These are phyloP conservation scores for Capsella rubella DNA, from an alignment of 441 rosid genomes.

Conservation along the genomic window DNA sequence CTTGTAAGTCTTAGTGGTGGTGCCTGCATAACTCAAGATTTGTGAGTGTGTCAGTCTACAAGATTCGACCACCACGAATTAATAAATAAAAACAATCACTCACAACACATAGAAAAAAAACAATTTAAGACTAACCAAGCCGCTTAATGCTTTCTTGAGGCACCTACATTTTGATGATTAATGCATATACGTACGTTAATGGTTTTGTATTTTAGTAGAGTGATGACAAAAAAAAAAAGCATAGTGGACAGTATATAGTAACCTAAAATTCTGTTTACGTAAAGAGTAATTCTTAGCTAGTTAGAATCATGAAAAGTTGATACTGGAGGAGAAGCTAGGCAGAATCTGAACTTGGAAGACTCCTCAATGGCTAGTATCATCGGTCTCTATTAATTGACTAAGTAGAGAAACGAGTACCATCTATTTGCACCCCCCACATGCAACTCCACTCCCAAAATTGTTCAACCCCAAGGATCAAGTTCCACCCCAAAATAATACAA, in stretches of 20 bases:
- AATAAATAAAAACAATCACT: neutral
- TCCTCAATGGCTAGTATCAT: conserved; percentile 21
- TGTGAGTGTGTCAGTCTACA: conserved; percentile 35
- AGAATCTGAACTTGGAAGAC: conserved; percentile 9
- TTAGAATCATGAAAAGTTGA: conserved; percentile 20
- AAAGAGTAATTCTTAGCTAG: neutral
- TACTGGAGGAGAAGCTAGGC: neutral
- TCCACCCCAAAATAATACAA: neutral
- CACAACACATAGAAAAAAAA: neutral
- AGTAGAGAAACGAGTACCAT: conserved; percentile 17
- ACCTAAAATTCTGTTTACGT: neutral
- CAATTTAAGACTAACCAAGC: neutral
- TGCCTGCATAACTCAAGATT: conserved; percentile 30
- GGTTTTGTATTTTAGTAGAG: conserved; percentile 1
- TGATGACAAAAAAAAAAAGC: neutral
- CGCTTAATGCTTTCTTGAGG: conserved; percentile 19
- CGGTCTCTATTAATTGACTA: conserved; percentile 32
- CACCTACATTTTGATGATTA: neutral
- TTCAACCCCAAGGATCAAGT: conserved; percentile 23
- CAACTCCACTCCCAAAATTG: conserved; percentile 1
- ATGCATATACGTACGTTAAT: neutral
- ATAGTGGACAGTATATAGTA: neutral
- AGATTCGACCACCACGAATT: conserved; percentile 36
- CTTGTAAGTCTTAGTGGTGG: conserved; percentile 20
- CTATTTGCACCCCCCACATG: conserved; percentile 28